Base-by-base conservation (phyloP, 495 filamentous ascomycete genomes). In the Neurospora sp. region DNA sequence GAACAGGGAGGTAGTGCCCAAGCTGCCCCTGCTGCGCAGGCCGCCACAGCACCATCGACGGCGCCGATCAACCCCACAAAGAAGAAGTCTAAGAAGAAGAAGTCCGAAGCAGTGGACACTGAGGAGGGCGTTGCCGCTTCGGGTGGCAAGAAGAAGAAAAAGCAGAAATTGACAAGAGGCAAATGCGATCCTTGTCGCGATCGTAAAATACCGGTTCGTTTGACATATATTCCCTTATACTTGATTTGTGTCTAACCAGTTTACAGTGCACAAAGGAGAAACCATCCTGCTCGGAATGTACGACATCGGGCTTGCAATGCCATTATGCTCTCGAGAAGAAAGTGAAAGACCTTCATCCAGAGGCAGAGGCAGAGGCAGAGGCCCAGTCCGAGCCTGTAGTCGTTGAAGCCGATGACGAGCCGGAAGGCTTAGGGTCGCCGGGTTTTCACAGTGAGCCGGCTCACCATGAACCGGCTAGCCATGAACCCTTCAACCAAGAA, bases 231-330 rank as follows among this genome's bases (percentile, higher is more conserved):
- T 40, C 68, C 22, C 14, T 22, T 66, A 4, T 27, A 18, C 41
- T 69, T 53, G 22, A 39, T 14, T 53, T 41, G n/a, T 40, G 14
- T 7, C 44, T 73, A 73, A 74, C 78, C 14, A 37, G 12, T n/a
- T 2, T 68, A 6, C 40, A 85, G 82, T 86, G 84, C 72, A 80
- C 82, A 27, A 84, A 83, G 61, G 76, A 75, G 18, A 79, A 79
- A 70, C 83, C 84, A 22, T 75, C 70, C 14, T 86, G 83, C 74
- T 77, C 79, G 16, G 71, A 78, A 35, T 86, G 84, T 69, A 18
- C 76, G 66, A 72, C 74, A 1, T 69, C 76, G 3, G 78, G 75
- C 1, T 68, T 75, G 7, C 69, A 73, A 20, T 86, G 84, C 66
- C 37, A 79, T 46, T 86, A 86, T 70, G 69, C 79, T 9, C 73